These are phyloP conservation scores for Furcasterigmium sp. DNA, from an alignment of 2,329 filamentous ascomycete species.

Conservation along the genomic window DNA sequence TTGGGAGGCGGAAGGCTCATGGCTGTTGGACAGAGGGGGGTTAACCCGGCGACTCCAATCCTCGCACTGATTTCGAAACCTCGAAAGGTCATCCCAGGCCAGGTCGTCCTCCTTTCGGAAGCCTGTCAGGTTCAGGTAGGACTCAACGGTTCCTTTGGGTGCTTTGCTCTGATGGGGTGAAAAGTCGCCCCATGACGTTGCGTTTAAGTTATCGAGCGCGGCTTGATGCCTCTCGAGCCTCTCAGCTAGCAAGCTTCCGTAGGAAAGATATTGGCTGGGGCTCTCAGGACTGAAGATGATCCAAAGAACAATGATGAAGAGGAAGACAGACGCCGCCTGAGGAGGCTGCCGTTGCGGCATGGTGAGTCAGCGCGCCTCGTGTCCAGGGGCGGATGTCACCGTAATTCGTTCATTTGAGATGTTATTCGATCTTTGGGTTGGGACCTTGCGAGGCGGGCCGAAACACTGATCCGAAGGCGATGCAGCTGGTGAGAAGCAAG, in stretches of 20 bases:
- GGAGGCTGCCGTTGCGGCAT: constrained; percentile 34
- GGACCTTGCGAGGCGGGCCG: too few species aligned
- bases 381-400: neutral
- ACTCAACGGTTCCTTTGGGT: constrained; percentile 10
- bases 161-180: constrained; percentile 27
- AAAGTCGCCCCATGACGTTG: constrained; percentile 57
- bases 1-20: constrained; percentile 33
- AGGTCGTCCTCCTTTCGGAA: constrained; percentile 69
- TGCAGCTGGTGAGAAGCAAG: too few species aligned
- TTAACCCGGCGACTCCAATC: constrained; percentile 53
- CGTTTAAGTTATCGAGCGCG: constrained; percentile 49
- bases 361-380: constrained; percentile 15
- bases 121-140: constrained; percentile 69
- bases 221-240: constrained; percentile 47
- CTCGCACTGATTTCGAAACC: constrained; percentile 60
- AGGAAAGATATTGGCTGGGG: constrained; percentile 4
- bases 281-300: constrained; percentile 33
- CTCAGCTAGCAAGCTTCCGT: constrained; percentile 28
- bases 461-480: too few species aligned
- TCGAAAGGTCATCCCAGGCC: constrained; percentile 68
- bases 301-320: constrained; percentile 39
- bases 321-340: constrained; percentile 32
- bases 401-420: neutral
- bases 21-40: constrained; percentile 30
- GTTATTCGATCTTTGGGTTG: too few species aligned